Percentiles rank a stretch among this genome's conserved stretches.
These are phyloP conservation scores for Furcasterigmium sp. DNA, from an alignment of 2,329 filamentous ascomycete species.

Conservation along the genomic window DNA sequence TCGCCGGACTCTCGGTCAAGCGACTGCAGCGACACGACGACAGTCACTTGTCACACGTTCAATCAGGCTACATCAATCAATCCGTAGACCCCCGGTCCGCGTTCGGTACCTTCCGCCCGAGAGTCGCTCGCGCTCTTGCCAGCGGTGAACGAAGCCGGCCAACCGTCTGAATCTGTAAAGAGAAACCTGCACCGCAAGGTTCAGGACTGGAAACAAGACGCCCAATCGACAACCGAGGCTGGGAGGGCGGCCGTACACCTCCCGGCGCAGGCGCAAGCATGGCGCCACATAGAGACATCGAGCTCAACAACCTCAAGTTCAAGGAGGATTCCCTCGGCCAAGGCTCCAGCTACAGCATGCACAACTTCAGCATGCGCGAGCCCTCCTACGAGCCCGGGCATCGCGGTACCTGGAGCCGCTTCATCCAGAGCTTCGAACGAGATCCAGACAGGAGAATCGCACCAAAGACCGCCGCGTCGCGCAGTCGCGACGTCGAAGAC, in stretches of 20 bases:
- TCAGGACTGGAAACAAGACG: no score
- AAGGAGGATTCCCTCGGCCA: constrained; percentile 51
- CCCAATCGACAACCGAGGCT: background rate
- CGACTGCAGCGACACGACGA: no score
- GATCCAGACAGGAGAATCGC: constrained; percentile 48
- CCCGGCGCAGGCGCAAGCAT: constrained; percentile 17
- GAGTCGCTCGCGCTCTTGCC: no score
- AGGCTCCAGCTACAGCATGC: constrained; percentile 46
- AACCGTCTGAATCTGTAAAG: no score
- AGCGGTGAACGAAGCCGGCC: no score
- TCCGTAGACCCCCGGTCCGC: no score
- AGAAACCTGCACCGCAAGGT: no score
- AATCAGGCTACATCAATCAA: no score
- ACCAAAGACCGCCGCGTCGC: constrained; percentile 30
- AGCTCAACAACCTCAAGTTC: constrained; percentile 53
- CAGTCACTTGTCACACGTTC: no score
- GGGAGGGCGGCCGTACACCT: background rate
- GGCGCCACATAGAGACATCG: constrained; percentile 38
- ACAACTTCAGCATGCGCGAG: constrained; percentile 42
- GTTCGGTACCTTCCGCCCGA: no score
- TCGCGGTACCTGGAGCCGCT: constrained; percentile 30
- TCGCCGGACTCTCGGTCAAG: no score
- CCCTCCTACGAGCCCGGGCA: constrained; percentile 35
- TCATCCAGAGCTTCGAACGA: constrained; percentile 59
- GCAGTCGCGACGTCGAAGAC: constrained; percentile 16